Percentiles rank a stretch among this genome's conserved stretches.
These are phyloP conservation scores for Solanum phureja DNA, from an alignment of 257 asterid species.

Conservation along the genomic window DNA sequence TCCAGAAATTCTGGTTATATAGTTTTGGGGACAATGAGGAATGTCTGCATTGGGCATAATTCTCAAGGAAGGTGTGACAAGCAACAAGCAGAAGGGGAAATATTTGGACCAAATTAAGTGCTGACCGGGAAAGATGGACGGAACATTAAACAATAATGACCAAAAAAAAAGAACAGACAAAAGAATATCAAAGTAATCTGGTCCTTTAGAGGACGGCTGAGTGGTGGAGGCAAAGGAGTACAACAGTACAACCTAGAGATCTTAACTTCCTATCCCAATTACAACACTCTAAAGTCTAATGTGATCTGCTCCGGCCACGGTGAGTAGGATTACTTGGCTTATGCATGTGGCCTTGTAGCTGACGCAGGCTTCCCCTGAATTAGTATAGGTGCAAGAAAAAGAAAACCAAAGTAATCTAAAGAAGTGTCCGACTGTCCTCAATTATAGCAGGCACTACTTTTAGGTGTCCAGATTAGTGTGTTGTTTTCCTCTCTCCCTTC, in stretches of 20 bases:
- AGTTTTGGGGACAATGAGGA: background rate
- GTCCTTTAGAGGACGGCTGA: background rate
- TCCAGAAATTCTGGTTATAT: background rate
- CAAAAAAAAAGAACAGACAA: background rate
- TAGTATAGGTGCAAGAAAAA: background rate
- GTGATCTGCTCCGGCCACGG: background rate
- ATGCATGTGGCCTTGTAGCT: background rate
- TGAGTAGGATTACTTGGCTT: background rate
- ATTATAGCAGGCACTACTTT: background rate
- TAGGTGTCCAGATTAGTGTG: background rate
- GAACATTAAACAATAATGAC: background rate
- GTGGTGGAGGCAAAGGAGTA: background rate
- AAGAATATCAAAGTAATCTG: background rate
- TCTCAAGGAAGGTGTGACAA: background rate
- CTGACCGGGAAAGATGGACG: background rate
- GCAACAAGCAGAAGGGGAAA: background rate
- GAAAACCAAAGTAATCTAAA: background rate
- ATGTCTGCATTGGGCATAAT: background rate
- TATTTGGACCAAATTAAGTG: background rate
- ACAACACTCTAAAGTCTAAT: background rate
- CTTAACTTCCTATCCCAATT: background rate
- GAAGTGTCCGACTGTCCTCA: background rate
- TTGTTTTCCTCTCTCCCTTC: background rate
- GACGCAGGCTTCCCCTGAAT: background rate
- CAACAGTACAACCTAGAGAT: background rate